These are phyloP conservation scores for Dothideomycetes sp. DNA, from an alignment of 2,329 filamentous ascomycete genomes.

Conservation along the genomic window DNA sequence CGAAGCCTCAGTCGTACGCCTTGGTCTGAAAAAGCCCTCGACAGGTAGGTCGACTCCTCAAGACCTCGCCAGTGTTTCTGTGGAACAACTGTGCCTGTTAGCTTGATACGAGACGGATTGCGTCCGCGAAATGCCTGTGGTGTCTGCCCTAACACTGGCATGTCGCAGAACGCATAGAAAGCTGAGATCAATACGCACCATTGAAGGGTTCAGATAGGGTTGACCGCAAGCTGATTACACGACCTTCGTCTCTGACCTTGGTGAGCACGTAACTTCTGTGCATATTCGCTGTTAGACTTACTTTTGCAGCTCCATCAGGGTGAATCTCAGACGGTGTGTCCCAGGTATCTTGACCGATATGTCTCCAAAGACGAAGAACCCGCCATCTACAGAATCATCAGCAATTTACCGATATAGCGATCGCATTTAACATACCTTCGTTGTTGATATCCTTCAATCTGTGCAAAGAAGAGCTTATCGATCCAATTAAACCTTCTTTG, in stretches of 20 bases:
- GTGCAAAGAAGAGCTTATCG: slow-evolving; percentile 57
- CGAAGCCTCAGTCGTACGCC: slow-evolving; percentile 72
- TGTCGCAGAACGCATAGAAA: neutral
- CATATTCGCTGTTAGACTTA: slow-evolving; percentile 26
- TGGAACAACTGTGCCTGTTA: slow-evolving; percentile 26
- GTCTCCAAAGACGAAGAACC: slow-evolving; percentile 86
- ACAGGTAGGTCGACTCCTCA: slow-evolving; percentile 70
- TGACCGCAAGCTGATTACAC: slow-evolving; percentile 41
- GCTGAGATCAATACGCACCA: slow-evolving; percentile 37
- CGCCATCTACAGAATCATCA: slow-evolving; percentile 46
- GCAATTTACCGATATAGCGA: slow-evolving; percentile 1
- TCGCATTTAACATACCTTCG: slow-evolving; percentile 28
- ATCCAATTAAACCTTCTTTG: neutral
- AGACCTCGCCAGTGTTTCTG: slow-evolving; percentile 68
- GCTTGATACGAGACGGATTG: too few relatives aligned
- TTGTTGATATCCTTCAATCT: slow-evolving; percentile 70
- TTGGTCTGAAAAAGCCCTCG: slow-evolving; percentile 74
- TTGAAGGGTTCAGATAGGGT: slow-evolving; percentile 58
- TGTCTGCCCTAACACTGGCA: neutral
- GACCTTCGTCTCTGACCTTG: slow-evolving; percentile 21
- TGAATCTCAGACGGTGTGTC: slow-evolving; percentile 62
- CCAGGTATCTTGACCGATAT: slow-evolving; percentile 69
- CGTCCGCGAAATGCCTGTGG: too few relatives aligned
- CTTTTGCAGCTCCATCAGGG: slow-evolving; percentile 62
- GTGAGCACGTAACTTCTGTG: too few relatives aligned